A percentile compares a stretch with the other conserved stretches of the same genome.
Conservation (phyloP, 306 rosid genomes). For the Sicyos baderoa region DNA sequence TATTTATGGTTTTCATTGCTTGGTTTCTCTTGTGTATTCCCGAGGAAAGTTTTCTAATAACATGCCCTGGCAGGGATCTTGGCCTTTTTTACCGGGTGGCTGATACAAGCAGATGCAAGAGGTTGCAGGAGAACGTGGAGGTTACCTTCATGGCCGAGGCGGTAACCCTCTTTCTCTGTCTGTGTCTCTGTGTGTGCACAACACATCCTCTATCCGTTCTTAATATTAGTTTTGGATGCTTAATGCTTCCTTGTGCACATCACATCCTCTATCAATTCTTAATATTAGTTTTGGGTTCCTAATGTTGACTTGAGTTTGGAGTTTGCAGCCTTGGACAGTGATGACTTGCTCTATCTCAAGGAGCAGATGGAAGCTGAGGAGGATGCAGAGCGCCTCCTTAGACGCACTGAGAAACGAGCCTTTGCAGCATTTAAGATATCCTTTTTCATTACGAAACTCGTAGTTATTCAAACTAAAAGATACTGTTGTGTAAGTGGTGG, state of each 20-base stretch:
- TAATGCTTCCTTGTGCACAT: constrained; percentile 19
- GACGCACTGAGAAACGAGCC: constrained; percentile 93
- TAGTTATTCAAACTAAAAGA: neutral
- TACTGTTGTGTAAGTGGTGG: neutral
- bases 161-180: constrained; percentile 40
- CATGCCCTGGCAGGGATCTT: constrained; percentile 98
- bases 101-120: constrained; percentile 96
- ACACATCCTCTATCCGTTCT: constrained; percentile 11
- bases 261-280: constrained; percentile 16
- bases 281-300: constrained; percentile 26
- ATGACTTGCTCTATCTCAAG: constrained; percentile 93
- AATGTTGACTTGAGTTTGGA: constrained; percentile 36
- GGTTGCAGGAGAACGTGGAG: constrained; percentile 99
- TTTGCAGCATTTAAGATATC: constrained; percentile 99
- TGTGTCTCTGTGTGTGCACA: constrained; percentile 3
- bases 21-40: constrained; percentile 19
- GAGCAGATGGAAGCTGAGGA: constrained; percentile 99
- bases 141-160: constrained; percentile 99
- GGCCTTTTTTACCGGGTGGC: constrained; percentile 68
- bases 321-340: constrained; percentile 96
- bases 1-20: constrained; percentile 9
- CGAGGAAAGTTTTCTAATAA: constrained; percentile 68
- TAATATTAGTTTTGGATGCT: constrained; percentile 26
- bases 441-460: constrained; percentile 28
- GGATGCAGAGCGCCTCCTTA: constrained; percentile 96